Evolutionary conservation across 106 monocot genomes (phyloP), one percentile per base, ranked within the genome.

Genomic region (Hemerocallis citrina): DNA sequence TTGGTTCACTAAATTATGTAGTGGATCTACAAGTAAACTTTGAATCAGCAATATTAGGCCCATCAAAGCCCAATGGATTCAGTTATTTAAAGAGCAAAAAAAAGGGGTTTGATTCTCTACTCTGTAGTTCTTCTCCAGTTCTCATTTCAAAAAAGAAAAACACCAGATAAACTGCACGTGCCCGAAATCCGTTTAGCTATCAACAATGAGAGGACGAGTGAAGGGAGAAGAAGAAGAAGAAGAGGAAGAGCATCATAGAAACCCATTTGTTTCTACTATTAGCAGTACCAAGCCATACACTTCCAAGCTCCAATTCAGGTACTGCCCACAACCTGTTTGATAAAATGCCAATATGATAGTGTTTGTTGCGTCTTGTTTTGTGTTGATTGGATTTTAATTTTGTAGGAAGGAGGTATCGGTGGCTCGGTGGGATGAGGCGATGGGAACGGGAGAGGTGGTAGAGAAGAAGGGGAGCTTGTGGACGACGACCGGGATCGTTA

Each of bases 401-500:
- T 19, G 43, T 31, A 87, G 90, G 66, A 90, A 75, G 17, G 84
- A 90, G 57, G 38, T 72, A 2, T 96, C 95, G 13, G 40, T 9
- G 24, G 95, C 86, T 62, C 52, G 42, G 9, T 96, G 90, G 90
- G 59, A 81, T 33, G 86, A 87, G 22, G 75, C 65, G 2, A 37
- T 79, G 71, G 68, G 69, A 30, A 72, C 87, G 73, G 95, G 66
- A 21, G 95, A 90, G 63, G 67, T 96, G 0, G 24, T 77, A 28
- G 84, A 96, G 43, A 90, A 74, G 72, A 96, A 87, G 68, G 95
- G 90, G 3, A 73, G 84, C 50, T 55, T 86, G 46, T 96, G 95
- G 95, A 64, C 71, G 8, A 84, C 63, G 20, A 90, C 83, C 0
- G 95, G 95, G 29, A 61, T 96, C 25, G 66, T 78, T 36, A 62